Evolutionary conservation across 2,329 filamentous ascomycete species (phyloP), one percentile per base, ranked within the genome.

Genomic region (Trichoderma guizhouense): DNA sequence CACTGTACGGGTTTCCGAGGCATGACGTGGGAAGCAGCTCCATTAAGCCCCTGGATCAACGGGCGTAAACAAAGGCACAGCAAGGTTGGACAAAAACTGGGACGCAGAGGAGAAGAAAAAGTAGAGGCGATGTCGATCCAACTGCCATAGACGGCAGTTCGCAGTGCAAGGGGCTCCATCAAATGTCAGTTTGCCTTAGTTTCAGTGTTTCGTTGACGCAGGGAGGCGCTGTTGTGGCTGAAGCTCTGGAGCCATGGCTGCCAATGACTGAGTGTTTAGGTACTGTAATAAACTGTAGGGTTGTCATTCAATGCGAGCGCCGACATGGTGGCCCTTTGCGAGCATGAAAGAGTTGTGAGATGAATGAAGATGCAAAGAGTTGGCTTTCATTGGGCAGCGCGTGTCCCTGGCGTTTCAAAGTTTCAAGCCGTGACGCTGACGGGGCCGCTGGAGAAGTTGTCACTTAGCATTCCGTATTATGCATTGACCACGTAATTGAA

Each of bases 11-110:
- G 39, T 18, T 34, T 47, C 39, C 43, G 66, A 34, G 28, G 24
- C 67, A 61, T 69, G 67, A 62, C 67, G 67, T 69, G 55, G 67
- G 67, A 62, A 53, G 18, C 53, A 34, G 66, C 66, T 69, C 55
- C 67, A 34, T 61, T 36, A 34, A 53, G 67, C 57, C 67, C 67
- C 67, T 62, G 57, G 67, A 53, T 47, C 24, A 53, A 69, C 67
- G 55, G 30, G 67, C 28, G 21, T 51, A 62, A 36, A 36, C 39
- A 69, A 34, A 61, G 28, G 26, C 36, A 53, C n/a, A 67, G 32
- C 47, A 67, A 57, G 30, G 63, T 66, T 21, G 7, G 63, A 57
- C 63, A 55, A 66, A 57, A 66, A 65, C 30, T 66, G 63, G 47
- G 47, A 55, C 63, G 43, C 18, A 30, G 12, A 6, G 26, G 65